Evolutionary conservation across 2,329 filamentous ascomycete genomes (phyloP).

Genomic region (Arachnopeziza araneosa): DNA sequence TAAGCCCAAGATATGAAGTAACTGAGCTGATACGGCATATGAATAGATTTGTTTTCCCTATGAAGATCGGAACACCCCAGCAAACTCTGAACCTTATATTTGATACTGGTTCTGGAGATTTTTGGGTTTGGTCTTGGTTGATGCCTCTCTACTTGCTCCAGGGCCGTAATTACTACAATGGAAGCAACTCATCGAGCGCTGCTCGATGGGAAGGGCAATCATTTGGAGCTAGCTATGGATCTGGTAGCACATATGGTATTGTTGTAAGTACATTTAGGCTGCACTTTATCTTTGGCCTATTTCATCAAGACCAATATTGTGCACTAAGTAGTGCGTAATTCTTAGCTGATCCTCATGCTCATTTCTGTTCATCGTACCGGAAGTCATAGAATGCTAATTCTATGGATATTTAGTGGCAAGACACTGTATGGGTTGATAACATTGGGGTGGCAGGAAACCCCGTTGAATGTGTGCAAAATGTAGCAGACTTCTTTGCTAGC

Average conservation of each 20-base stretch:
- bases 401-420: slow-evolving; percentile 5
- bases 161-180: slow-evolving; percentile 12
- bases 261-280: background rate
- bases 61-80: slow-evolving; percentile 18
- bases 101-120: slow-evolving; percentile 23
- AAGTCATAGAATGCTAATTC: background rate
- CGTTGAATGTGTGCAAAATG: slow-evolving; percentile 14
- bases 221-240: slow-evolving; percentile 11
- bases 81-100: slow-evolving; percentile 21
- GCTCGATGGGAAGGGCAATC: slow-evolving; percentile 13
- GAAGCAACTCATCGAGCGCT: slow-evolving; percentile 5
- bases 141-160: slow-evolving; percentile 10
- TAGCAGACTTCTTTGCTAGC: slow-evolving; percentile 9
- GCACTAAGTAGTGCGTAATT: background rate
- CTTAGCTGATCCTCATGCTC: background rate
- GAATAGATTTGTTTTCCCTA: slow-evolving; percentile 17
- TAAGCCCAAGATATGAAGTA: background rate
- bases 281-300: background rate
- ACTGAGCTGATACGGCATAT: background rate
- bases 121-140: slow-evolving; percentile 25
- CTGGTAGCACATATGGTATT: slow-evolving; percentile 4
- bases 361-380: background rate
- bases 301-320: background rate
- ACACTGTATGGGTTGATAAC: slow-evolving; percentile 14
- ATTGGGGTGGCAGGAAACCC: slow-evolving; percentile 13